phyloP scores from a whole-genome alignment of 495 filamentous ascomycete genomes.

The Daldinia vernicosa region DNA sequence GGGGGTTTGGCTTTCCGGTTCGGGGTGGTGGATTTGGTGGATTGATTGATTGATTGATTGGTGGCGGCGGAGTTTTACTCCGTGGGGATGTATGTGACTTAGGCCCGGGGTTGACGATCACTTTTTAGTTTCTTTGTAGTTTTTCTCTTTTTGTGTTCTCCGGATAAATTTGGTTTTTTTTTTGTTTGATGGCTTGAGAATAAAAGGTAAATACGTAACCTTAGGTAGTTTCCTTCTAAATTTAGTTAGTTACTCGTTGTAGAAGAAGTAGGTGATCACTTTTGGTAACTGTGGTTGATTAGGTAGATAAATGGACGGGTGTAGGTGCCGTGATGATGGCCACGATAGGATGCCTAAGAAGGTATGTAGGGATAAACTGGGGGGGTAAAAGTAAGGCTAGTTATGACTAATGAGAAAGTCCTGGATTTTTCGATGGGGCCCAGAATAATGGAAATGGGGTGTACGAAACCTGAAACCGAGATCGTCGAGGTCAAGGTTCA shows the following conservation, averaged over 20 bases:
- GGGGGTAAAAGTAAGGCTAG: constrained; percentile 4
- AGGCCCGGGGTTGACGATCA: background rate
- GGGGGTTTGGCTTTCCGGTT: too few relatives aligned
- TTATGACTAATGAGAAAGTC: constrained; percentile 17
- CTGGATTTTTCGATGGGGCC: background rate
- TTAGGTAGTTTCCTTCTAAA: background rate
- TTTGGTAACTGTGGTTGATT: background rate
- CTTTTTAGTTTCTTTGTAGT: background rate
- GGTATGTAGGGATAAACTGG: background rate
- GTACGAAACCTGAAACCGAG: constrained; percentile 15
- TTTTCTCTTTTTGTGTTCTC: background rate
- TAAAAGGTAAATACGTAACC: background rate
- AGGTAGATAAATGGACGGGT: background rate
- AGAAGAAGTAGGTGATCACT: background rate
- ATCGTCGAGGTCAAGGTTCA: constrained; percentile 14
- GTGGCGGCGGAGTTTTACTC: background rate
- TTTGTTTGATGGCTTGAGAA: background rate
- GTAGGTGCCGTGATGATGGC: background rate
- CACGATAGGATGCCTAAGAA: constrained; percentile 5
- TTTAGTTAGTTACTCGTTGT: too few relatives aligned
- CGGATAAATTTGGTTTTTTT: background rate
- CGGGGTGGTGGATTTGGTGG: too few relatives aligned
- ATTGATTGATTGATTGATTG: background rate
- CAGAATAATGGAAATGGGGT: background rate
- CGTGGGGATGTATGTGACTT: background rate